Base-by-base conservation (phyloP, 2,329 filamentous ascomycete genomes). In the Raffaelea arxii region DNA sequence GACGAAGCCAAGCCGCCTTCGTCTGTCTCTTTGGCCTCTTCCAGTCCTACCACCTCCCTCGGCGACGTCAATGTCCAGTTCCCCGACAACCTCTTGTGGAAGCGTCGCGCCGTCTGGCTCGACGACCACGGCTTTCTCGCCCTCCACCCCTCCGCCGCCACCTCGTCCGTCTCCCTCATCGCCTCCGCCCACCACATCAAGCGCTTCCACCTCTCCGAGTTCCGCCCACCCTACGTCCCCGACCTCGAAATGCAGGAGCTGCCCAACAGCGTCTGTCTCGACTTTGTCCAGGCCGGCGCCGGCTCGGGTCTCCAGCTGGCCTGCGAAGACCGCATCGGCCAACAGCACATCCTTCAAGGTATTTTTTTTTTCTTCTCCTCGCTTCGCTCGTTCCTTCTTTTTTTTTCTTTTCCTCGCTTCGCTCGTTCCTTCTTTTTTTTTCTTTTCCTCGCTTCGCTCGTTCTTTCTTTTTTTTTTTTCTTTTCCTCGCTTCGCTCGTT, bases 51-150 rank as follows among this genome's bases (percentile, higher is more conserved):
- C 41, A 67, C 82, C 23, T 72, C 86, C 4, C 76, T 94, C 63
- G 88, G 90, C 42, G 87, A 96, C 58, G 83, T 98, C 52, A 97
- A 98, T 57, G 86, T 97, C 11, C 92, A 98, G 62, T 96, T 98
- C 61, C 92, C 92, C 0, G 91, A 97, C 60, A 94, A 88, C 46
- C 73, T 98, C 41, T 74, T 98, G 12, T 98, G 92, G 92, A 98
- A 97, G 69, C 84, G 91, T 46, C 81, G 92, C 50, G 89, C 84
- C 58, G 81, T 96, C 65, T 84, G 84, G 53, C 78, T 98, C 47
- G 90, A 97, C 62, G 79, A 81, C 9, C 75, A 84, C 50, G 92
- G 91, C 18, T 89, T 85, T 64, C 69, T 98, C 35, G 82, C 94
- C 48, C 75, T 98, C 51, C 86, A 82, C 37, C 75, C 82, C 9